Evolutionary conservation across 768 basidiomycete genomes (phyloP).

Genomic region (Lentinula detonsa): DNA sequence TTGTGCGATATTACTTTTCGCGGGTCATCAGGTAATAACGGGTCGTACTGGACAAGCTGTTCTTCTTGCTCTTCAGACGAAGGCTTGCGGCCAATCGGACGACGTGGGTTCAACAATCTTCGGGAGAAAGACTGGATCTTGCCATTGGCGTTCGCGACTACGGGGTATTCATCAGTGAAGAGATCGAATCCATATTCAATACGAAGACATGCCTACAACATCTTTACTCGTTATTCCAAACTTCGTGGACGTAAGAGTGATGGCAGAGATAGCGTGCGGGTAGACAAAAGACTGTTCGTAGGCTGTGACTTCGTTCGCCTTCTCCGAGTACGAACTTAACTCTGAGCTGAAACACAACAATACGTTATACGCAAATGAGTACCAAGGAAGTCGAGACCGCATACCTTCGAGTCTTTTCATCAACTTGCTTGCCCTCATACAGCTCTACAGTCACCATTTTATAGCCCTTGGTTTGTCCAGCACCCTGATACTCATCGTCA

Average conservation of each 20-base stretch:
- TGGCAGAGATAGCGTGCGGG: constrained; percentile 60
- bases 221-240: constrained; percentile 87
- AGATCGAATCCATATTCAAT: background rate
- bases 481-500: constrained; percentile 44
- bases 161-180: background rate
- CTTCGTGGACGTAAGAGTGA: constrained; percentile 76
- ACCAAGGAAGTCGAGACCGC: constrained; percentile 21
- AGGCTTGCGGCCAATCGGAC: constrained; percentile 67
- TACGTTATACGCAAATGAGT: background rate
- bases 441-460: constrained; percentile 80
- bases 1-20: constrained; percentile 35
- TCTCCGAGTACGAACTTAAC: constrained; percentile 47
- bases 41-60: constrained; percentile 79
- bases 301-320: constrained; percentile 45
- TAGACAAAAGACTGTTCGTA: constrained; percentile 69
- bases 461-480: constrained; percentile 56
- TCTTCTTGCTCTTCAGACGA: constrained; percentile 81
- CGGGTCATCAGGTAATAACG: constrained; percentile 69
- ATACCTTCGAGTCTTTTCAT: constrained; percentile 71
- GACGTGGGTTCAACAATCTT: constrained; percentile 73
- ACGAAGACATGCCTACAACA: constrained; percentile 54
- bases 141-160: constrained; percentile 73
- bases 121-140: constrained; percentile 74
- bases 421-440: constrained; percentile 68
- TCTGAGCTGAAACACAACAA: constrained; percentile 34